A percentile compares a stretch with the other conserved stretches of the same genome.
These are phyloP conservation scores for Colletotrichum tofieldiae DNA, from an alignment of 2,329 filamentous ascomycete genomes.

Conservation along the genomic window DNA sequence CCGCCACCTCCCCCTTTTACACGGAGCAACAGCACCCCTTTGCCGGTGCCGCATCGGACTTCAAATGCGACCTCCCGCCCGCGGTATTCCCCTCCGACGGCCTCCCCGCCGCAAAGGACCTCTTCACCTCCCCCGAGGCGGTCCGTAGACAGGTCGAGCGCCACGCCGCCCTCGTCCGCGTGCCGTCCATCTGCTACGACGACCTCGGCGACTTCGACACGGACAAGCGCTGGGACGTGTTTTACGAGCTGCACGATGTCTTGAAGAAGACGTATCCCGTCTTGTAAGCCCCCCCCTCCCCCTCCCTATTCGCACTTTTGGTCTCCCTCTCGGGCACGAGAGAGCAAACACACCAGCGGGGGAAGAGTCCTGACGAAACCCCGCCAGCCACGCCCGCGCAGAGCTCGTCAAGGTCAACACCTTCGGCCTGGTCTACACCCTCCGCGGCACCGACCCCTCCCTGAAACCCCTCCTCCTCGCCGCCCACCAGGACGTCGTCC, in stretches of 20 bases:
- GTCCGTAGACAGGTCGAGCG: slow-evolving; percentile 61
- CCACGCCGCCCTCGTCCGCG: slow-evolving; percentile 69
- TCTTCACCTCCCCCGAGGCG: slow-evolving; percentile 54
- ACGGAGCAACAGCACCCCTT: background rate
- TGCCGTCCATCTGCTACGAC: slow-evolving; percentile 70
- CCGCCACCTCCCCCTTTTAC: slow-evolving; percentile 7
- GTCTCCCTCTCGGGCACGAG: background rate
- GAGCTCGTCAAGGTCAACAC: slow-evolving; percentile 72
- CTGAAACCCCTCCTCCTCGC: slow-evolving; percentile 62
- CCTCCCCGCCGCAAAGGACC: slow-evolving; percentile 50
- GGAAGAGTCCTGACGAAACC: slow-evolving; percentile 14
- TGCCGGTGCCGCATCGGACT: slow-evolving; percentile 28
- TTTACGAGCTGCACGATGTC: slow-evolving; percentile 65
- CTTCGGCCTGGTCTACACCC: slow-evolving; percentile 73
- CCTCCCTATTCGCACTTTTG: no score
- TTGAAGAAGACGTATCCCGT: slow-evolving; percentile 66
- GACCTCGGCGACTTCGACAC: slow-evolving; percentile 69
- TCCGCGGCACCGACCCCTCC: slow-evolving; percentile 66
- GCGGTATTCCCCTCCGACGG: slow-evolving; percentile 53
- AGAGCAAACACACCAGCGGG: background rate
- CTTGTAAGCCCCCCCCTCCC: slow-evolving; percentile 55
- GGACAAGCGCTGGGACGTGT: slow-evolving; percentile 69
- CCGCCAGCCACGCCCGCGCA: slow-evolving; percentile 57
- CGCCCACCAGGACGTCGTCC: slow-evolving; percentile 63
- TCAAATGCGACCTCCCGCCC: slow-evolving; percentile 54